A percentile compares a stretch with the other conserved stretches of the same genome.
These are phyloP conservation scores for Eucalyptus microcorys DNA, from an alignment of 345 rosid genomes.

Conservation along the genomic window DNA sequence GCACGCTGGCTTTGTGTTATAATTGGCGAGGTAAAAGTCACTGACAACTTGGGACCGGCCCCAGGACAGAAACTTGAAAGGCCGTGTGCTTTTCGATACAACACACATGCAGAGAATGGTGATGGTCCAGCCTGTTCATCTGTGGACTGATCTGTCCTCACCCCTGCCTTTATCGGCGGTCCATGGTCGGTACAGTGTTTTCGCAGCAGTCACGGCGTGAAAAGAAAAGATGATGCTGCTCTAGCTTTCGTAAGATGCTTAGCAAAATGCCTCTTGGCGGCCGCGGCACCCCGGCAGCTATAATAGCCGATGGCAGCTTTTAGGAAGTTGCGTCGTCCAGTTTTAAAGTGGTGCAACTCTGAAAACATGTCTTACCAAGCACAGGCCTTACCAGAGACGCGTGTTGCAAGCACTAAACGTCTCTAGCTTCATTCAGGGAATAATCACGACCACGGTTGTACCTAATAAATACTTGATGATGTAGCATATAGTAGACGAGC, in stretches of 20 bases:
- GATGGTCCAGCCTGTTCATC: neutral
- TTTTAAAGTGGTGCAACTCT: neutral
- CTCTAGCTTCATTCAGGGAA: neutral
- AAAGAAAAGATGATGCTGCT: neutral
- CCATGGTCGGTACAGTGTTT: neutral
- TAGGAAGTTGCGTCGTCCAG: neutral
- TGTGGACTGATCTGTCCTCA: neutral
- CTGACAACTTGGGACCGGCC: neutral
- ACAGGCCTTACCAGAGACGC: neutral
- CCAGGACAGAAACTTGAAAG: neutral
- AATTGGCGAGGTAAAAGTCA: neutral
- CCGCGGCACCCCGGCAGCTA: neutral
- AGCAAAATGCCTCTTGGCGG: neutral
- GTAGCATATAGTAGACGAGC: neutral
- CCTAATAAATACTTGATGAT: neutral
- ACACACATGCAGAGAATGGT: rapidly evolving
- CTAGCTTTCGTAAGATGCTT: neutral
- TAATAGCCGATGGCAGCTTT: neutral
- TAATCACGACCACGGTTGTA: neutral
- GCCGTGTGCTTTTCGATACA: neutral
- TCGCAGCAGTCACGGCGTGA: neutral
- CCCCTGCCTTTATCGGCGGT: neutral
- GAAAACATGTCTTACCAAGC: neutral
- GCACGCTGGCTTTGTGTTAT: neutral
- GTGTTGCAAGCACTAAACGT: neutral